Evolutionary conservation across 108 stramenopile genomes (phyloP).

Genomic region (Aurantiochytrium sp.): DNA sequence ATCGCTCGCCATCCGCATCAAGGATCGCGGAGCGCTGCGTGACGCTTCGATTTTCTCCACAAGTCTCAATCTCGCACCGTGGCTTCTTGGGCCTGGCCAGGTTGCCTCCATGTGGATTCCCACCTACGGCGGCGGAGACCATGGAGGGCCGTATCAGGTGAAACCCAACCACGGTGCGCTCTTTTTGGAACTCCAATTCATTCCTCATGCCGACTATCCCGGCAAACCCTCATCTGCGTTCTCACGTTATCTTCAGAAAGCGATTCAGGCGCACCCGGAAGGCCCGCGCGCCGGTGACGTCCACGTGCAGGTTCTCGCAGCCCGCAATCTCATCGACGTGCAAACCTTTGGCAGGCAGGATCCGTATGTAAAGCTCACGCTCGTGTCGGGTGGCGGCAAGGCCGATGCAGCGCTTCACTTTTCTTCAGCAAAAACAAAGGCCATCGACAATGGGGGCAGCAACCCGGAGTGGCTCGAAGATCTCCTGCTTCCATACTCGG

Average conservation of each 20-base stretch:
- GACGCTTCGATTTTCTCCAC: not conserved
- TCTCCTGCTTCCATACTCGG: not conserved
- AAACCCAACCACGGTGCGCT: not conserved
- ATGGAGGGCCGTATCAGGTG: not conserved
- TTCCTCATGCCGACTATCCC: not conserved
- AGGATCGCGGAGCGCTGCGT: not conserved
- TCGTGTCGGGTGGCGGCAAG: conserved; percentile 19
- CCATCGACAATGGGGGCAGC: not conserved
- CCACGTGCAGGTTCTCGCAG: not conserved
- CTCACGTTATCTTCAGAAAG: not conserved
- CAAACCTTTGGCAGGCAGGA: conserved; percentile 35
- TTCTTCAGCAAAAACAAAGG: not conserved
- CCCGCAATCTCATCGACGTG: conserved; percentile 23
- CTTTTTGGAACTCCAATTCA: not conserved
- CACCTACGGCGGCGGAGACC: not conserved
- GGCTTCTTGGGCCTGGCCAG: not conserved
- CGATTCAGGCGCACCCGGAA: not conserved
- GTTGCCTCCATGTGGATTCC: not conserved
- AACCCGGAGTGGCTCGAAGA: not conserved
- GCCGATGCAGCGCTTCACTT: not conserved
- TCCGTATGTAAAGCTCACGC: conserved; percentile 43
- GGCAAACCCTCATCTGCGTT: not conserved
- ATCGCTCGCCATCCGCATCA: not conserved
- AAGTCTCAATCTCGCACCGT: not conserved
- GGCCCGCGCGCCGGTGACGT: not conserved